Conservation (phyloP, 352 stramenopile species). For the Globisporangium paddicum region DNA sequence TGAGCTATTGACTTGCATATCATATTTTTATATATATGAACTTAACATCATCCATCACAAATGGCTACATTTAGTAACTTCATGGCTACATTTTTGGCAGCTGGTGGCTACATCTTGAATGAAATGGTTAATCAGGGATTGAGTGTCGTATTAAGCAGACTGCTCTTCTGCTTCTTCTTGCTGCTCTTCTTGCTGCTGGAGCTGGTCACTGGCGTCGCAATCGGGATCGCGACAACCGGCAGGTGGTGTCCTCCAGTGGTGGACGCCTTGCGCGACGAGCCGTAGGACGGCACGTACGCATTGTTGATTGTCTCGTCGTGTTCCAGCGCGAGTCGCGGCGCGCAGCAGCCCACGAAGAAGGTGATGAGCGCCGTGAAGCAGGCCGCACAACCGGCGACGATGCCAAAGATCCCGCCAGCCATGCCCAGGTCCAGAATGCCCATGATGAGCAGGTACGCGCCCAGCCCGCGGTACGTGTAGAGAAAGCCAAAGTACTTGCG, state of each 20-base stretch:
- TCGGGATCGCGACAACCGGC: conserved; percentile 1
- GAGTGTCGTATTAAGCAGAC: conserved; percentile 13
- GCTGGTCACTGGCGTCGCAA: background rate
- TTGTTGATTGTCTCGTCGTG: conserved; percentile 12
- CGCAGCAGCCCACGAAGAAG: conserved; percentile 26
- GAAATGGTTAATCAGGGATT: background rate
- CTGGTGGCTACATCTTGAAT: background rate
- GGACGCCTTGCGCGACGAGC: conserved; percentile 6
- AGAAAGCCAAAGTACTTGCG: conserved; percentile 60
- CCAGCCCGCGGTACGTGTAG: conserved; percentile 47
- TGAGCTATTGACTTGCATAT: no score
- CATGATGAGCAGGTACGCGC: conserved; percentile 50
- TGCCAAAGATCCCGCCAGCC: conserved; percentile 31
- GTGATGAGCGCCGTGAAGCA: conserved; percentile 39
- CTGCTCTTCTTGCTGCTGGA: background rate
- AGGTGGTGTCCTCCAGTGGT: background rate
- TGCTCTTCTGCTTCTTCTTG: conserved; percentile 7
- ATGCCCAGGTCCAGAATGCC: conserved; percentile 57
- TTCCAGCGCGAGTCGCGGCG: conserved; percentile 7
- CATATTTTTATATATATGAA: no score
- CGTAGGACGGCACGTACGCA: conserved; percentile 10
- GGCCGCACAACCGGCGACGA: conserved; percentile 28
- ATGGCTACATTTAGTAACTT: background rate
- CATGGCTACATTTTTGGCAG: background rate
- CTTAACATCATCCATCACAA: background rate